phyloP scores from a whole-genome alignment of 176 grass and related monocot genomes.

The Oryza australiensis region DNA sequence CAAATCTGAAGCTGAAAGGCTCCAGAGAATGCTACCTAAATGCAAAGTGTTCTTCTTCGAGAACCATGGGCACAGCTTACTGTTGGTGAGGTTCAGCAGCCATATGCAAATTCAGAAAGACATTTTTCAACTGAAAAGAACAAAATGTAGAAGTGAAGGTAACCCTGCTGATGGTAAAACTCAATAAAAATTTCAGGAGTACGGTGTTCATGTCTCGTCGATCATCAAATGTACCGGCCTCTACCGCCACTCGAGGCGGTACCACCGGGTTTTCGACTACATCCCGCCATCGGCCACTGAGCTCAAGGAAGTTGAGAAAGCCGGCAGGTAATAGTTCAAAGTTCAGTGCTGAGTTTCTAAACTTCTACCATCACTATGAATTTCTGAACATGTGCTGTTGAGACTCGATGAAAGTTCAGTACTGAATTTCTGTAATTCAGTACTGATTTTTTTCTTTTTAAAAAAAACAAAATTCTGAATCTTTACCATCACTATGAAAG shows the following conservation, averaged over 20 bases:
- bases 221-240: constrained; percentile 61
- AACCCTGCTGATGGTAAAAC: neutral
- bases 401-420: too few relatives aligned
- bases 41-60: constrained; percentile 63
- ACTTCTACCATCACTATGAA: too few relatives aligned
- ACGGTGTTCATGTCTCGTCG: constrained; percentile 60
- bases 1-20: constrained; percentile 60
- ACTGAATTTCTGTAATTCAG: too few relatives aligned
- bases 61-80: constrained; percentile 68
- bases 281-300: constrained; percentile 58
- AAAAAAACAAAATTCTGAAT: neutral
- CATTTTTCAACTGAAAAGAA: neutral
- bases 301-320: constrained; percentile 48
- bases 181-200: constrained; percentile 47
- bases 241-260: constrained; percentile 50
- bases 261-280: constrained; percentile 60
- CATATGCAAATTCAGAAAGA: neutral
- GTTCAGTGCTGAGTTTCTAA: too few relatives aligned
- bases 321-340: constrained; percentile 33
- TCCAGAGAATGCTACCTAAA: constrained; percentile 49
- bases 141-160: neutral
- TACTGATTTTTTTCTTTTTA: too few relatives aligned
- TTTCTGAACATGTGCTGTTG: neutral
- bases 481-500: neutral
- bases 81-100: constrained; percentile 50